These are phyloP conservation scores for Epicoccum nigrum DNA, from an alignment of 2,329 filamentous ascomycete species.

Conservation along the genomic window DNA sequence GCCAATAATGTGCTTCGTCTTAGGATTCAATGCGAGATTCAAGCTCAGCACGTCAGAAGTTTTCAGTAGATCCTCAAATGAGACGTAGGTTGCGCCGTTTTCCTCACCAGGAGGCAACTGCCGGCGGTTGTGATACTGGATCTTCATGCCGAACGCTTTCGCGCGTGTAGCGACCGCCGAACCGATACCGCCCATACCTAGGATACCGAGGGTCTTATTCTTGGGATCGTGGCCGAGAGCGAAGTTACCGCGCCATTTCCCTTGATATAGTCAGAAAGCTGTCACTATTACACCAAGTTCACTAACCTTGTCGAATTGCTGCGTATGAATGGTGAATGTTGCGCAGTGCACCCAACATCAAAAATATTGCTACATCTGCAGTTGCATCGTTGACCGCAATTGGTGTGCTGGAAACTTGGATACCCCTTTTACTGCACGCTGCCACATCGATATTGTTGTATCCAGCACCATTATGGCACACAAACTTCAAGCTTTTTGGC, in stretches of 20 bases:
- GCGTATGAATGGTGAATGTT: constrained; percentile 55
- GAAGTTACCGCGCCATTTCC: constrained; percentile 55
- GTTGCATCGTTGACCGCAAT: constrained; percentile 60
- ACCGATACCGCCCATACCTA: constrained; percentile 67
- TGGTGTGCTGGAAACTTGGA: constrained; percentile 55
- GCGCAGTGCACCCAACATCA: constrained; percentile 60
- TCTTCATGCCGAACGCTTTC: constrained; percentile 61
- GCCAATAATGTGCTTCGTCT: constrained; percentile 60
- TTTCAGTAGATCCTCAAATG: constrained; percentile 61
- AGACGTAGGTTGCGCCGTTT: constrained; percentile 59
- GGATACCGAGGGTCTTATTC: constrained; percentile 60
- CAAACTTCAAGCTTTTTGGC: constrained; percentile 52
- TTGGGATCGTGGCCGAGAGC: constrained; percentile 60
- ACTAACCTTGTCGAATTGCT: constrained; percentile 52
- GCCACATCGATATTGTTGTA: constrained; percentile 66
- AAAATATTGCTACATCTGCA: constrained; percentile 57
- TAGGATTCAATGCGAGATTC: constrained; percentile 59
- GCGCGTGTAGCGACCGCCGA: constrained; percentile 56
- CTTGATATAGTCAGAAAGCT: constrained; percentile 24
- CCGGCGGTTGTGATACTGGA: constrained; percentile 64
- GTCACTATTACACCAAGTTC: not conserved
- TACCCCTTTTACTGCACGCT: constrained; percentile 57
- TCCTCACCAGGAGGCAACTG: constrained; percentile 48
- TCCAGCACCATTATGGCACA: constrained; percentile 60
- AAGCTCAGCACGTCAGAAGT: constrained; percentile 62